A percentile compares a stretch with the other conserved stretches of the same genome.
These are phyloP conservation scores for Pleurotus sapidus DNA, from an alignment of 768 basidiomycete genomes.

Conservation along the genomic window DNA sequence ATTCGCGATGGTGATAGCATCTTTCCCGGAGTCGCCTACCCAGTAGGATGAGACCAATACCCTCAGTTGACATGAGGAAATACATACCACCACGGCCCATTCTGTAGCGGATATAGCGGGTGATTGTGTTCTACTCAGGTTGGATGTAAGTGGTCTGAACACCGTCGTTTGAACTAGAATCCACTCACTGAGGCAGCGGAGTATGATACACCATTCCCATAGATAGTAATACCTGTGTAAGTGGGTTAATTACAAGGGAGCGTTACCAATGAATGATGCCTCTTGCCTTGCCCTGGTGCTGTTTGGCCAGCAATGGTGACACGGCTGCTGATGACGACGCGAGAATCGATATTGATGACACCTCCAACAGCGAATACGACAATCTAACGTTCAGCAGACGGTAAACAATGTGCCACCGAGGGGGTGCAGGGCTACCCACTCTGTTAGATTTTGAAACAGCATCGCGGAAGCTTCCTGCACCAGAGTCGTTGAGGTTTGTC, in stretches of 20 bases:
- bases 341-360: conserved; percentile 25
- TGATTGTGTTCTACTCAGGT: conserved; percentile 21
- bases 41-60: not conserved
- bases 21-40: conserved; percentile 29
- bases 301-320: conserved; percentile 32
- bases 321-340: conserved; percentile 27
- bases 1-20: conserved; percentile 30
- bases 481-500: conserved; percentile 30
- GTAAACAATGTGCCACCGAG: not conserved
- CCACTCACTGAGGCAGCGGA: conserved; percentile 18
- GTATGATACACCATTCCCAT: conserved; percentile 31
- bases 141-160: not conserved
- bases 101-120: conserved; percentile 23
- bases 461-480: conserved; percentile 31
- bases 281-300: conserved; percentile 28
- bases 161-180: not conserved
- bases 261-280: not conserved
- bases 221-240: conserved; percentile 26
- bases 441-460: conserved; percentile 28
- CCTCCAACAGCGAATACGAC: conserved; percentile 32
- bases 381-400: conserved; percentile 14
- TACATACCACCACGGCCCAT: conserved; percentile 27
- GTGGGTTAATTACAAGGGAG: not conserved
- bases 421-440: conserved; percentile 5
- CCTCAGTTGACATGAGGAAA: not conserved